Evolutionary conservation across 2,329 filamentous ascomycete species (phyloP).

Genomic region (Fusarium napiforme): DNA sequence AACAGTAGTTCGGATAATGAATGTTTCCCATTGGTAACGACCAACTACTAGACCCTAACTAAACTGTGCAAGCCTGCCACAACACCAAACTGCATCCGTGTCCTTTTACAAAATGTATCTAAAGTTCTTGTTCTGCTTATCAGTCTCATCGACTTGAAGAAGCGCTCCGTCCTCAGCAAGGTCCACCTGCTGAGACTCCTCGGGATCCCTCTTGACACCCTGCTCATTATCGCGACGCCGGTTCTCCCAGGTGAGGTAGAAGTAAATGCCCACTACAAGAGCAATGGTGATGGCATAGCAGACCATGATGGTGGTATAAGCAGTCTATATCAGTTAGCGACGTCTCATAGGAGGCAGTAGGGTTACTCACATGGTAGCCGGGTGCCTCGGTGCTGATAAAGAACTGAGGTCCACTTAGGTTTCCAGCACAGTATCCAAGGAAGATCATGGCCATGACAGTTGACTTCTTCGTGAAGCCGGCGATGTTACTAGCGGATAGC

Average conservation of each 20-base stretch:
- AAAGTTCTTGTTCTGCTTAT: constrained; percentile 9
- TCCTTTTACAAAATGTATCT: constrained; percentile 10
- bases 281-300: constrained; percentile 9
- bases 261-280: background rate
- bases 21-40: fast-evolving
- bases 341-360: no score
- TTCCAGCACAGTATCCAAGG: constrained; percentile 14
- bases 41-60: background rate
- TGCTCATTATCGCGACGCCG: constrained; percentile 9
- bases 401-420: constrained; percentile 5
- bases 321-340: background rate
- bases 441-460: constrained; percentile 21
- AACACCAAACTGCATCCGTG: no score
- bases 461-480: constrained; percentile 11
- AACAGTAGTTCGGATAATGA: no score
- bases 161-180: background rate
- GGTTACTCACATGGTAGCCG: background rate
- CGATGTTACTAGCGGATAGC: constrained; percentile 2
- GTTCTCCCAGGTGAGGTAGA: constrained; percentile 8
- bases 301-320: constrained; percentile 1
- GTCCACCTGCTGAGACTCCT: constrained; percentile 4
- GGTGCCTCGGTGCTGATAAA: constrained; percentile 5
- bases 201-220: constrained; percentile 6
- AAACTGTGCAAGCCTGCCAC: background rate
- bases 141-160: constrained; percentile 6